Evolutionary conservation across 2,329 filamentous ascomycete genomes (phyloP).

Genomic region (Aspergillus sojae): DNA sequence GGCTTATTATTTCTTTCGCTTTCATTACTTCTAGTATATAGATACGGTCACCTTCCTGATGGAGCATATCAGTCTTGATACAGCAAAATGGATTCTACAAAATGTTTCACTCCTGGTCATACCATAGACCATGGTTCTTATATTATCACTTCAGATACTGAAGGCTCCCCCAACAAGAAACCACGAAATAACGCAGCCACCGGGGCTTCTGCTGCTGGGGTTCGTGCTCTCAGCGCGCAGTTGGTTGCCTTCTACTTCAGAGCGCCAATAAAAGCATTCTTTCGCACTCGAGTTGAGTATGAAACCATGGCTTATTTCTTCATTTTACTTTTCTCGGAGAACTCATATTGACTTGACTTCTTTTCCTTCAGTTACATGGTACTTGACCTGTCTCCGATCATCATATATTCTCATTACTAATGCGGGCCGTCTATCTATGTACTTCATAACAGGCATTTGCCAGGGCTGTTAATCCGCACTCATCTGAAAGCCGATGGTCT

Average conservation of each 20-base stretch:
- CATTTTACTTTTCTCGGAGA: neutral
- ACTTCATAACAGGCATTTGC: conserved; percentile 57
- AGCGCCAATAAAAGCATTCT: conserved; percentile 89
- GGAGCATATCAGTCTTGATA: conserved; percentile 11
- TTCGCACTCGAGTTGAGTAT: conserved; percentile 86
- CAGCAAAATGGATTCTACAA: conserved; percentile 16
- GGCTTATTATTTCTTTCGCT: neutral
- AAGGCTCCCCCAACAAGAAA: conserved; percentile 38
- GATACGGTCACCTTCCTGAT: conserved; percentile 17
- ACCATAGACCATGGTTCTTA: conserved; percentile 20
- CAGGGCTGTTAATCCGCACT: conserved; percentile 62
- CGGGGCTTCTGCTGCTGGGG: conserved; percentile 81
- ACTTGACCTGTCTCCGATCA: conserved; percentile 20
- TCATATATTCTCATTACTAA: neutral
- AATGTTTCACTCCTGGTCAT: conserved; percentile 8
- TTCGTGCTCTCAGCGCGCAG: conserved; percentile 80
- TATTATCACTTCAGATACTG: conserved; percentile 19
- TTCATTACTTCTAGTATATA: neutral
- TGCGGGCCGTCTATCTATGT: neutral
- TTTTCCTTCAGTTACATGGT: conserved; percentile 53
- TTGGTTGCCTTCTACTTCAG: conserved; percentile 89
- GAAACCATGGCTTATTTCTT: conserved; percentile 31
- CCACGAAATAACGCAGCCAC: conserved; percentile 63
- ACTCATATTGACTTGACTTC: conserved; percentile 20
- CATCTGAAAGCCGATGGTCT: conserved; percentile 54